phyloP scores from a whole-genome alignment of 164 flowering plant genomes.

The Platanus orientalis region DNA sequence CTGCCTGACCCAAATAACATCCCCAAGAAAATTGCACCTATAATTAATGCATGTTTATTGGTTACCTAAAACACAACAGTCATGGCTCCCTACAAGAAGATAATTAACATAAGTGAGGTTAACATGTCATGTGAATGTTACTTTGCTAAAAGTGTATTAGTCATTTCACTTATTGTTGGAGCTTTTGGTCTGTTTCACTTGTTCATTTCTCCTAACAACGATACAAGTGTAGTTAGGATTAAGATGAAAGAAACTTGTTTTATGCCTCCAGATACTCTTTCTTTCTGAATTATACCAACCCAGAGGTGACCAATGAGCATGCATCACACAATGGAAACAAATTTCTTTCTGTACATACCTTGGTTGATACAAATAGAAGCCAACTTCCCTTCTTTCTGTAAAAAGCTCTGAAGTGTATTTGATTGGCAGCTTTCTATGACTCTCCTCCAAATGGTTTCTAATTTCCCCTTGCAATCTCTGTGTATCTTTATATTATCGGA shows the following conservation, averaged over 20 bases:
- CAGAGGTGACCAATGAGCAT: neutral
- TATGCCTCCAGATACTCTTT: neutral
- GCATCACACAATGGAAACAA: neutral
- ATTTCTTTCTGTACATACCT: slow-evolving; percentile 35
- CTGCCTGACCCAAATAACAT: no score
- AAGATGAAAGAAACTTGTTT: neutral
- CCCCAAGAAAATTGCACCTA: no score
- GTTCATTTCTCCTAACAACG: no score
- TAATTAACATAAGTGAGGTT: no score
- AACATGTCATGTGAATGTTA: no score
- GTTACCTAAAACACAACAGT: no score
- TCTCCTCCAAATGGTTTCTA: slow-evolving; percentile 65
- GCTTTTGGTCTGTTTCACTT: no score
- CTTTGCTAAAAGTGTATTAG: no score
- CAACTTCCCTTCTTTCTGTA: slow-evolving; percentile 60
- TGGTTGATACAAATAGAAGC: slow-evolving; percentile 53
- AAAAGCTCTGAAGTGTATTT: slow-evolving; percentile 46
- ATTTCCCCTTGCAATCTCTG: slow-evolving; percentile 27
- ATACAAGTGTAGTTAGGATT: neutral
- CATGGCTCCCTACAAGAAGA: no score
- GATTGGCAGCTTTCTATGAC: slow-evolving; percentile 57
- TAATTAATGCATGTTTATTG: no score
- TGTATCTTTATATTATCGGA: slow-evolving; percentile 21
- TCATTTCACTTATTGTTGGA: no score
- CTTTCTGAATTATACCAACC: neutral